Base-by-base conservation (phyloP, 768 basidiomycete species). In the Boletellus ananas region DNA sequence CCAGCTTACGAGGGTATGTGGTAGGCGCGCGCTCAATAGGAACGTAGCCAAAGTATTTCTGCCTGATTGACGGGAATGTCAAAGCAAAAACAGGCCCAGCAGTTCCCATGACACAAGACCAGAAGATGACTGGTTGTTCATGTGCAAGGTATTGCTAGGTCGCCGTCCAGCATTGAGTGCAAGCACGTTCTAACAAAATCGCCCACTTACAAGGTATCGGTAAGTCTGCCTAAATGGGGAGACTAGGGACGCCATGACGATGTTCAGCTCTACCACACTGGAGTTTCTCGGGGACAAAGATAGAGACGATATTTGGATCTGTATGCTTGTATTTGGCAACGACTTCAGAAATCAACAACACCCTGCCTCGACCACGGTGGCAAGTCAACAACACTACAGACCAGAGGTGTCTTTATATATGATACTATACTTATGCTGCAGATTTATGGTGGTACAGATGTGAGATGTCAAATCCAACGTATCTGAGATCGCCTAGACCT, bases 71-170 rank as follows among this genome's bases (percentile, higher is more conserved):
- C n/a, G 92, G 92, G 16, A 94, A 77, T 36, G 75, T 72, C 37
- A 89, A 57, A 37, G 84, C 84, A 68, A 92, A 71, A 21, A 85
- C 72, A 11, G 92, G 92, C 2, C 92, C 92, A 59, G 83, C 76
- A 49, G 74, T 59, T 45, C 91, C 92, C 49, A 95, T 71, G 42
- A 84, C 69, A 64, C 84, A 76, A 11, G 92, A 92, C 71, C 84
- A 95, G 75, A 94, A 94, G 67, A 94, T 80, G 67, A 91, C 88
- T 25, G 92, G 92, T 61, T 80, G 82, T 70, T 95, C 92, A 71
- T 95, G 92, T 34, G 92, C 90, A 59, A 85, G 81, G 41, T 87
- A 81, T 91, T 92, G 90, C 92, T 94, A 44, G 10, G 23, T 18
- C 10, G 18, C n/a, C 13, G 18, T 50, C 33, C 34, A 29, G 12